phyloP scores from a whole-genome alignment of 1,284 basidiomycete genomes.

The Austropuccinia psidii region DNA sequence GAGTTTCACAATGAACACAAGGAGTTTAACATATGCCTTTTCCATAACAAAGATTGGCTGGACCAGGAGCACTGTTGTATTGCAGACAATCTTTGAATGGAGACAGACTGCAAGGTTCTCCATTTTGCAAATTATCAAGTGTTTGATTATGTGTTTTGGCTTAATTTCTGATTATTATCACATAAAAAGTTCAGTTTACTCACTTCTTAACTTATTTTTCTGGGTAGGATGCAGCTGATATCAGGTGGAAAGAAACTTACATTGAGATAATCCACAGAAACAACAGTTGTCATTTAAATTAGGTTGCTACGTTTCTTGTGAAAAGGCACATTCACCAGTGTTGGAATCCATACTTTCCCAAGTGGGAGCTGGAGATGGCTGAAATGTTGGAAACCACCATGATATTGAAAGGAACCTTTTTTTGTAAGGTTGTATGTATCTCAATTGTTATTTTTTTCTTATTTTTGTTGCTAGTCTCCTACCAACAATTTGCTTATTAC shows the following conservation, averaged over 20 bases:
- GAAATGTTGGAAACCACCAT: constrained; percentile 98
- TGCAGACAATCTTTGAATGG: constrained; percentile 68
- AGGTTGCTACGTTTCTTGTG: constrained; percentile 89
- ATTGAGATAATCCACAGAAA: constrained; percentile 80
- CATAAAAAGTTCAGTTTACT: too few relatives aligned
- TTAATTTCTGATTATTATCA: too few relatives aligned
- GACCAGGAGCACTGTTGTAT: constrained; percentile 72
- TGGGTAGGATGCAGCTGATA: constrained; percentile 68
- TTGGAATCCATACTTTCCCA: constrained; percentile 95
- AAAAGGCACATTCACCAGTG: constrained; percentile 69
- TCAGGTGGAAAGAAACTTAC: constrained; percentile 64
- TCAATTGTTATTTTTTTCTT: too few relatives aligned
- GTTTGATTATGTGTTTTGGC: constrained; percentile 86
- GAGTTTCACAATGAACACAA: constrained; percentile 75
- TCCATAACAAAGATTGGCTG: constrained; percentile 65
- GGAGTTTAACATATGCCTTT: constrained; percentile 62
- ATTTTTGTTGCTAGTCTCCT: constrained; percentile 62
- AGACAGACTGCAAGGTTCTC: constrained; percentile 79
- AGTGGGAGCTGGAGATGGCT: constrained; percentile 98
- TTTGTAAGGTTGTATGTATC: too few relatives aligned
- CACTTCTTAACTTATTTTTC: too few relatives aligned
- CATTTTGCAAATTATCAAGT: constrained; percentile 86
- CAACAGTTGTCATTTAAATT: constrained; percentile 82
- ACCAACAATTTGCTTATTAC: constrained; percentile 89
- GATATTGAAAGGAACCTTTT: constrained; percentile 52